These are phyloP conservation scores for Knoxia roxburghii DNA, from an alignment of 257 asterid species.

Conservation along the genomic window DNA sequence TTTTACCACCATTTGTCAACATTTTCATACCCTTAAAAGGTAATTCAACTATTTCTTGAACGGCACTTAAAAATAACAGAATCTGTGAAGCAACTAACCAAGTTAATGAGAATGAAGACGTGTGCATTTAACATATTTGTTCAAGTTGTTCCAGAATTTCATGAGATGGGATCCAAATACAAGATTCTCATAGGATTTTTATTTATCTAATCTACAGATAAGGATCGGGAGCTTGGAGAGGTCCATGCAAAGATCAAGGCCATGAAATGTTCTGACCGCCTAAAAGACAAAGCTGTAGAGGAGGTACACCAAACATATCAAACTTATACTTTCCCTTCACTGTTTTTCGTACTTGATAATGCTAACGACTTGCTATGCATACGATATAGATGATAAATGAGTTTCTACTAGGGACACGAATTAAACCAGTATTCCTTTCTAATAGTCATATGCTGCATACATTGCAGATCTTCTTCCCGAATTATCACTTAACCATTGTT, in stretches of 20 bases:
- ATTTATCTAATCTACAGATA: conserved; percentile 45
- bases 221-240: conserved; percentile 76
- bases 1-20: background rate
- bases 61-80: background rate
- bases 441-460: background rate
- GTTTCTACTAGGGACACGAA: background rate
- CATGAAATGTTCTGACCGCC: conserved; percentile 69
- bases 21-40: background rate
- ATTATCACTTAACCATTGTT: background rate
- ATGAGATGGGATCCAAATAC: background rate
- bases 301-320: conserved; percentile 43
- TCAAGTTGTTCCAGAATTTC: background rate
- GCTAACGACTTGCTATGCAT: background rate
- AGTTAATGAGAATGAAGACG: background rate
- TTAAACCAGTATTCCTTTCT: background rate
- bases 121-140: background rate
- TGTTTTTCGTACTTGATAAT: background rate
- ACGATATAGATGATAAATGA: background rate
- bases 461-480: background rate
- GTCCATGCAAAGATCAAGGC: conserved; percentile 68
- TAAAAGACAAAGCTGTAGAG: conserved; percentile 81
- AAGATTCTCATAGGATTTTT: conserved; percentile 17
- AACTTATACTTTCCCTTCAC: background rate
- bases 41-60: background rate
- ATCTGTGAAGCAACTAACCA: background rate